Conservation (phyloP, 2,329 filamentous ascomycete genomes). For the Sporothrix brunneoviolacea region DNA sequence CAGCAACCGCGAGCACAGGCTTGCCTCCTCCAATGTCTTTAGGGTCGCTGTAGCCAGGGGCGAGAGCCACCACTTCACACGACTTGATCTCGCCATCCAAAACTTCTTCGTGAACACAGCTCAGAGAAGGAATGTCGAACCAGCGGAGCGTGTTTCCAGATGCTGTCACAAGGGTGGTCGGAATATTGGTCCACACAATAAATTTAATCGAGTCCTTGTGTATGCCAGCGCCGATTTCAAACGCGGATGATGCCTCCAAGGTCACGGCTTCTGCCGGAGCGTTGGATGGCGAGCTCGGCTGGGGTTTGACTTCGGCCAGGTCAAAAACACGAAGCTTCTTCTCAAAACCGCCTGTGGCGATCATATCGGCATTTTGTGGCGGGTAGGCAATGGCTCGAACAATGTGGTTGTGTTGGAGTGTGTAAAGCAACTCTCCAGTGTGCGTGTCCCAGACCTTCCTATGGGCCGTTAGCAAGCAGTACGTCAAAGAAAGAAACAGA, state of each 20-base stretch:
- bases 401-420: slow-evolving; percentile 88
- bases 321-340: slow-evolving; percentile 96
- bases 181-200: slow-evolving; percentile 87
- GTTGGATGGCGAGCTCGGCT: slow-evolving; percentile 25
- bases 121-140: slow-evolving; percentile 79
- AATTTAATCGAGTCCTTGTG: slow-evolving; percentile 91
- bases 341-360: slow-evolving; percentile 91
- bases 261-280: slow-evolving; percentile 33
- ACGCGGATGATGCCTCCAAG: slow-evolving; percentile 57
- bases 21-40: slow-evolving; percentile 60
- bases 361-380: slow-evolving; percentile 69
- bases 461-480: slow-evolving; percentile 9
- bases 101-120: slow-evolving; percentile 66
- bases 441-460: slow-evolving; percentile 98
- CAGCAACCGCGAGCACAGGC: slow-evolving; percentile 77
- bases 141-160: slow-evolving; percentile 88
- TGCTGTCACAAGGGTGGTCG: slow-evolving; percentile 83
- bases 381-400: slow-evolving; percentile 90
- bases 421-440: slow-evolving; percentile 80
- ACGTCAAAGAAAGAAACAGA: too few species aligned
- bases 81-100: slow-evolving; percentile 84
- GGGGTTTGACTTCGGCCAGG: slow-evolving; percentile 54
- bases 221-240: slow-evolving; percentile 79
- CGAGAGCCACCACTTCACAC: slow-evolving; percentile 75
- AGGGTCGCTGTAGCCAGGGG: slow-evolving; percentile 50